Evolutionary conservation across 2,329 filamentous ascomycete species (phyloP).

Genomic region (Diaporthe humulicola): DNA sequence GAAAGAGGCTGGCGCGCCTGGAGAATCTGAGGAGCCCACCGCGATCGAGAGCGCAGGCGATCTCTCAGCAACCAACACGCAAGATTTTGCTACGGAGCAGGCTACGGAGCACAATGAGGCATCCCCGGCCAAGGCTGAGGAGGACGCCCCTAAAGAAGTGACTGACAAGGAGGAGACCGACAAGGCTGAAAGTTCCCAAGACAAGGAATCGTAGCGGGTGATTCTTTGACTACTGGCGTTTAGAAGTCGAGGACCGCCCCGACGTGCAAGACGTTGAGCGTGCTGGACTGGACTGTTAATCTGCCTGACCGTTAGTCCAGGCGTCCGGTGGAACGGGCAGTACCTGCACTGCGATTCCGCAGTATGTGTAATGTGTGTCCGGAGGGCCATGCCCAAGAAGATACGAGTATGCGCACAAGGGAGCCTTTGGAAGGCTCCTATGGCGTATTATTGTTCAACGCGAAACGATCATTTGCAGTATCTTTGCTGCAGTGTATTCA

Average conservation of each 20-base stretch:
- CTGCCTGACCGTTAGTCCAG: not conserved
- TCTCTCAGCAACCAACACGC: conserved; percentile 20
- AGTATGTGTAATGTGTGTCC: not conserved
- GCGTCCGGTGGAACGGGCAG: not conserved
- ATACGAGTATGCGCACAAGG: not conserved
- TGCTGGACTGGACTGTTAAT: not conserved
- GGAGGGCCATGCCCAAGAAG: not conserved
- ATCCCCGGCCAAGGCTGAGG: conserved; percentile 7
- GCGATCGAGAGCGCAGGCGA: conserved; percentile 41
- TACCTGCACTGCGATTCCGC: not conserved
- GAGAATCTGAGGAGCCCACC: conserved; percentile 2
- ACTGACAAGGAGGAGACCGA: conserved; percentile 31
- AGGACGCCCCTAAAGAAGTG: conserved; percentile 23
- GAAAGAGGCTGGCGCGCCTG: conserved; percentile 4
- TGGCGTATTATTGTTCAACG: not conserved
- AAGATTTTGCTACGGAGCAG: conserved; percentile 38
- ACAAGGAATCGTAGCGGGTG: conserved; percentile 21
- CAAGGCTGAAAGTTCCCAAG: conserved; percentile 39
- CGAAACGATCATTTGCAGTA: not conserved
- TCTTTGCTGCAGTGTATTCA: conserved; percentile 13
- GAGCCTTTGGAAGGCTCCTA: not conserved
- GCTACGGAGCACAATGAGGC: conserved; percentile 40
- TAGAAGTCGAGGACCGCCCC: not conserved
- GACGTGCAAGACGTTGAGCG: not conserved
- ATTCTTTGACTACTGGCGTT: not conserved